phyloP scores from a whole-genome alignment of 1,284 basidiomycete genomes.

The Ustilago lituana region DNA sequence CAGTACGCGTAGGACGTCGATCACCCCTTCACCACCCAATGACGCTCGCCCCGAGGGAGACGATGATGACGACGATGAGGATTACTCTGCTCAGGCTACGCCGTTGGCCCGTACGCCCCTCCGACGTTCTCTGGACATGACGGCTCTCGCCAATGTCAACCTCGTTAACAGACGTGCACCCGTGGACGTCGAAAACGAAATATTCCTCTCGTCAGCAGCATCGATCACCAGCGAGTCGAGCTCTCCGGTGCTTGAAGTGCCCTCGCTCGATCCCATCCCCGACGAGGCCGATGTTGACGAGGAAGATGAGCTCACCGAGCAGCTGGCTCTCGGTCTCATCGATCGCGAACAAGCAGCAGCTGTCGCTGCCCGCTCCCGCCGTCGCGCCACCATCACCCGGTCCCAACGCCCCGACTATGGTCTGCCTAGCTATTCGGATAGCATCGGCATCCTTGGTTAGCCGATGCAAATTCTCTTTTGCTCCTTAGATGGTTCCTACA shows the following conservation, averaged over 20 bases:
- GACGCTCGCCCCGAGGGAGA: conserved; percentile 3
- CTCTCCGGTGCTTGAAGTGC: conserved; percentile 28
- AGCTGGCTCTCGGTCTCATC: conserved; percentile 44
- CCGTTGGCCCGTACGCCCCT: conserved; percentile 38
- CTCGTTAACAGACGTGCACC: neutral
- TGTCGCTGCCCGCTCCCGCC: conserved; percentile 24
- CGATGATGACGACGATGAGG: conserved; percentile 24
- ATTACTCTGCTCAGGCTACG: conserved; percentile 42
- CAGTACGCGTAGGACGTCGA: neutral
- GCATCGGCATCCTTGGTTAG: conserved; percentile 42
- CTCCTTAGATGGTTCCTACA: neutral
- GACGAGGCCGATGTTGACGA: conserved; percentile 41
- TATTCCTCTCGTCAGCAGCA: conserved; percentile 17
- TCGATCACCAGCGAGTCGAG: conserved; percentile 23
- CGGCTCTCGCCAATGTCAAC: conserved; percentile 10
- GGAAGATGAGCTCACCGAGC: conserved; percentile 44
- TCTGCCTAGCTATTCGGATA: conserved; percentile 44
- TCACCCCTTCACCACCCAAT: neutral
- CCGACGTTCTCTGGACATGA: conserved; percentile 38
- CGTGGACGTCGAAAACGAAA: conserved; percentile 1
- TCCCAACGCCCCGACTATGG: conserved; percentile 1
- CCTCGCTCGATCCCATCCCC: conserved; percentile 45
- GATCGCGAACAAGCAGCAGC: conserved; percentile 36
- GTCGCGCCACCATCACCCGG: conserved; percentile 20
- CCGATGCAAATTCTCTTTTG: no score